Base-by-base conservation (phyloP, 83 land plant genomes). In the Larix sibirica region DNA sequence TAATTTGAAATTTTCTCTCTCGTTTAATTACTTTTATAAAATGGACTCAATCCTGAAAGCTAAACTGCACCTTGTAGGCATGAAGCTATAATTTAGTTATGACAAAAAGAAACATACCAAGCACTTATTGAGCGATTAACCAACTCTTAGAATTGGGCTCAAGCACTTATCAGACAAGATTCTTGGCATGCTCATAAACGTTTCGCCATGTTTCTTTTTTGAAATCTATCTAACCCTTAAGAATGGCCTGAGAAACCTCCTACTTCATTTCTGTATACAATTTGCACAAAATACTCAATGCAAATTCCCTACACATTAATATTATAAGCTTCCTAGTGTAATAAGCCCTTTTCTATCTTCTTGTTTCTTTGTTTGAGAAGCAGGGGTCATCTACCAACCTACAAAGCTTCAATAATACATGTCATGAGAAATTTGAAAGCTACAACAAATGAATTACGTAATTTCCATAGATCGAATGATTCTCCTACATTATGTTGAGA, bases 121-220 rank as follows among this genome's bases (percentile, higher is more conserved):
- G 91, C 18, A 92, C 95, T 69, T 92, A 88, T 21, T 89, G 90
- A 61, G 95, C 91, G 61, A 91, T 92, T 58, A 89, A 81, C 3
- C 93, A 71, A 38, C 56, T 84, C 70, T 79, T 89, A 2, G 95
- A 91, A 69, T 92, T 88, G 9, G 82, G 88, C 77, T 92, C 90
- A 14, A 90, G 79, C 95, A 92, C 89, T 80, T 84, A 79, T 62
- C 85, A 77, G 28, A 90, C 91, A 66, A 92, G 93, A 63, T 80
- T 81, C 81, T 89, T 93, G 4, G 95, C 93, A 81, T 84, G 87
- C 23, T 89, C 89, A 10, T 91, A 93, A 18, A 90, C 75, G 69
- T 83, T 84, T 38, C 91, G 91, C 95, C 93, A 93, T 56, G 95
- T 93, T 44, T 90, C 90, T 81, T 90, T 90, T 86, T 87, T 83